A percentile compares a stretch with the other conserved stretches of the same genome.
Conservation (phyloP, 768 basidiomycete species). For the Podaxis sp. region DNA sequence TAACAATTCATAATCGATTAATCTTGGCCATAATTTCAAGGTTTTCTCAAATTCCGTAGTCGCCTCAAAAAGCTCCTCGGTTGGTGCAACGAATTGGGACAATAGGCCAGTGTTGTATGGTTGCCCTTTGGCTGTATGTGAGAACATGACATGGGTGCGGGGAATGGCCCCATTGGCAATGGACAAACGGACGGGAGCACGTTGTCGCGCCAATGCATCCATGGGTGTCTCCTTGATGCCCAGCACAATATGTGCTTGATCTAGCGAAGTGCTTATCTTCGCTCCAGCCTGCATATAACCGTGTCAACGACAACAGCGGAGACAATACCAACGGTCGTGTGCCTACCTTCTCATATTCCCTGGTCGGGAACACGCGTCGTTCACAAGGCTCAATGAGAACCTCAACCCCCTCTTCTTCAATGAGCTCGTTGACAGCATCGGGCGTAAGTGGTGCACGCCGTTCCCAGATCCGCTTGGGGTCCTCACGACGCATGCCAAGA, state of each 20-base stretch:
- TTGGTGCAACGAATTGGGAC: constrained; percentile 51
- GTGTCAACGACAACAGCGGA: constrained; percentile 1
- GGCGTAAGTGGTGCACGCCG: constrained; percentile 83
- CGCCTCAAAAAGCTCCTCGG: constrained; percentile 6
- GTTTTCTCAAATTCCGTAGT: constrained; percentile 18
- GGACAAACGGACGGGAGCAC: constrained; percentile 31
- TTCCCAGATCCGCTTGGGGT: constrained; percentile 83
- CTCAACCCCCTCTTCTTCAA: constrained; percentile 51
- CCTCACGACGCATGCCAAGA: constrained; percentile 56
- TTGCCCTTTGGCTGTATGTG: constrained; percentile 88
- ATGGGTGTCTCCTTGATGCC: constrained; percentile 91
- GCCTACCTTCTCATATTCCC: constrained; percentile 66
- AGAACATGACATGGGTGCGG: constrained; percentile 88
- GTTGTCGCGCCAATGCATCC: constrained; percentile 48
- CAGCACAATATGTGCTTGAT: constrained; percentile 69
- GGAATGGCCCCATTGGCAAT: constrained; percentile 21
- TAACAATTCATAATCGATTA: constrained; percentile 88
- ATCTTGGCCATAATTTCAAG: constrained; percentile 34
- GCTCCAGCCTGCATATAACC: constrained; percentile 69
- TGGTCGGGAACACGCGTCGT: constrained; percentile 66
- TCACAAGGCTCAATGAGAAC: constrained; percentile 80
- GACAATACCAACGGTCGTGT: not conserved
- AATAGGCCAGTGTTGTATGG: constrained; percentile 82
- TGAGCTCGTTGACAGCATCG: constrained; percentile 61
- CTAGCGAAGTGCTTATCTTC: constrained; percentile 51